Conservation (phyloP, 2,329 filamentous ascomycete genomes). For the Arthrobotrys megalospora region DNA sequence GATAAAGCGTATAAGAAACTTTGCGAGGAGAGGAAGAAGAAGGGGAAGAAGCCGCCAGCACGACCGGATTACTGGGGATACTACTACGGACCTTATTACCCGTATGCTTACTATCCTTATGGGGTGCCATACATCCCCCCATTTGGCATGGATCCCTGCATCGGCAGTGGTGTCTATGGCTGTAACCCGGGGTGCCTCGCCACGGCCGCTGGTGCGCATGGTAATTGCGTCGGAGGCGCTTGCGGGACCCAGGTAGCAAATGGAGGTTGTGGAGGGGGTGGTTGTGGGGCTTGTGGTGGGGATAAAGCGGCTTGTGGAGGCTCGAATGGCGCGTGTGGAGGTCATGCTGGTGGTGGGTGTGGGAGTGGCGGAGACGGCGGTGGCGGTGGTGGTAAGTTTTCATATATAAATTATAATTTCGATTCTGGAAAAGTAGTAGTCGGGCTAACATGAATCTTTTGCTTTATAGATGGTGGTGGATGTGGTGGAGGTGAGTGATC, state of each 20-base stretch:
- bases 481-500: slow-evolving; percentile 44
- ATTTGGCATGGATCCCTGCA: slow-evolving; percentile 60
- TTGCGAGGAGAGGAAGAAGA: slow-evolving; percentile 53
- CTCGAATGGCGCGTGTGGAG: slow-evolving; percentile 41
- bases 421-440: not conserved
- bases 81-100: slow-evolving; percentile 55
- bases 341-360: slow-evolving; percentile 31
- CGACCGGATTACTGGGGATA: slow-evolving; percentile 49
- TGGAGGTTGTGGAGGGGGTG: slow-evolving; percentile 49
- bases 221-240: slow-evolving; percentile 48
- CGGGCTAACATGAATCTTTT: not conserved
- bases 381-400: slow-evolving; percentile 43
- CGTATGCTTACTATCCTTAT: slow-evolving; percentile 58
- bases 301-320: slow-evolving; percentile 43
- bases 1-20: slow-evolving; percentile 44
- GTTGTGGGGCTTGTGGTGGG: slow-evolving; percentile 41
- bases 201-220: slow-evolving; percentile 41
- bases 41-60: slow-evolving; percentile 54
- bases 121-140: slow-evolving; percentile 52
- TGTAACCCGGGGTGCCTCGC: slow-evolving; percentile 50
- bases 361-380: slow-evolving; percentile 40
- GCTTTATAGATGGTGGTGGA: slow-evolving; percentile 19
- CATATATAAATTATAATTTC: not conserved
- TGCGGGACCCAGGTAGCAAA: slow-evolving; percentile 47
- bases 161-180: slow-evolving; percentile 53